Evolutionary conservation across 495 filamentous ascomycete species (phyloP), one percentile per base, ranked within the genome.

Genomic region (Evernia prunastri): DNA sequence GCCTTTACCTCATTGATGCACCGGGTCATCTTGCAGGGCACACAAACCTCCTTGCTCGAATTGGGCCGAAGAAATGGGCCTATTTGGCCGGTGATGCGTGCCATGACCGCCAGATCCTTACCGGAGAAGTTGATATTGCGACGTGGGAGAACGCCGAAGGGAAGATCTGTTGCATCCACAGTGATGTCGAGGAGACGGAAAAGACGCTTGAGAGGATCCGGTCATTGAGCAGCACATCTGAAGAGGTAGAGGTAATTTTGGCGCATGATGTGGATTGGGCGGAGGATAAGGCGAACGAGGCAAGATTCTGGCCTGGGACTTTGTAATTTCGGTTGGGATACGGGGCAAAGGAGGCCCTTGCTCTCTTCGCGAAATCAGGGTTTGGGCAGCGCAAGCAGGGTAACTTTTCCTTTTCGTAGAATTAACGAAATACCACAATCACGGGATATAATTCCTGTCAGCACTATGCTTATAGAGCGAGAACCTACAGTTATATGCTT

Each of bases 251-350:
- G 11, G 36, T 59, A 9, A 27, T 59, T 25, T 42, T 59, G 23
- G 57, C 57, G 36, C 57, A 59, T 42, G 57, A 59, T 59, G 35
- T 25, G 36, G 18, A 59, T 13, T 59, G 57, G 57, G 57, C 35
- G 57, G 23, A 59, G 36, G 57, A 39, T 18, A 6, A 42, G 17
- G 39, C 3, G n/a, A 20, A 59, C n/a, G n/a, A 4, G 23, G n/a
- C 36, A 9, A 39, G 57, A 20, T 42, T 59, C 25, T 59, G 36
- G 23, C 35, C 57, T 12, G 57, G 57, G 36, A 25, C 13, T 39
- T 31, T 59, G 57, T 59, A 59, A 23, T 18, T 42, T 18, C 39
- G n/a, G n/a, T n/a, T n/a, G n/a, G n/a, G n/a, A n/a, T n/a, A n/a
- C n/a, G n/a, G n/a, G n/a, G n/a, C n/a, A n/a, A n/a, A n/a, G n/a